A percentile compares a stretch with the other conserved stretches of the same genome.
Conservation (phyloP, 176 grass and related monocot species). For the Neostapfia colusana region DNA sequence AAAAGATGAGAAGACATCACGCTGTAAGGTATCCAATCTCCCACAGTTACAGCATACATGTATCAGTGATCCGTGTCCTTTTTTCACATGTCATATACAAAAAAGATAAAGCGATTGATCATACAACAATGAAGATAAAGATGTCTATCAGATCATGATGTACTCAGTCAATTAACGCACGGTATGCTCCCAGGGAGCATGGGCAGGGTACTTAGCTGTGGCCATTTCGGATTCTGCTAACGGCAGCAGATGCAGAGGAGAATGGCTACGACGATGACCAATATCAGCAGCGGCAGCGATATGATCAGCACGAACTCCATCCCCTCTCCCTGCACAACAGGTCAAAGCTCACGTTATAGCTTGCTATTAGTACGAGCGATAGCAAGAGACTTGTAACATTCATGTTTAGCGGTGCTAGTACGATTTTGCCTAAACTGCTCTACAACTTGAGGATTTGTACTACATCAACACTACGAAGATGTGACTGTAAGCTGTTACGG, state of each 20-base stretch:
- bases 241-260: slow-evolving; percentile 66
- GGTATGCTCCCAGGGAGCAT: slow-evolving; percentile 2
- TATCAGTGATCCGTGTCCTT: not conserved
- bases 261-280: slow-evolving; percentile 50
- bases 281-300: slow-evolving; percentile 64
- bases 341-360: not conserved
- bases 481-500: not conserved
- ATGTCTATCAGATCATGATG: slow-evolving; percentile 6
- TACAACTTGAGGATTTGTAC: not conserved
- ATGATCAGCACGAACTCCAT: slow-evolving; percentile 83
- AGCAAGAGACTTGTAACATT: not conserved
- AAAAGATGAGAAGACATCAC: not conserved
- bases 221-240: slow-evolving; percentile 8
- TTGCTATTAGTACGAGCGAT: not conserved
- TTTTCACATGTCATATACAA: not conserved
- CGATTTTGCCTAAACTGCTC: not conserved
- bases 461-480: not conserved
- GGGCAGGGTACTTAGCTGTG: not conserved
- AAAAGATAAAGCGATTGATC: not conserved
- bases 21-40: not conserved
- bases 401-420: not conserved
- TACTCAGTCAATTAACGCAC: slow-evolving; percentile 12
- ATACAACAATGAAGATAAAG: not conserved
- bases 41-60: not conserved
- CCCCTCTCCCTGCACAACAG: slow-evolving; percentile 25